Evolutionary conservation across 1,284 basidiomycete genomes (phyloP), one percentile per base, ranked within the genome.

Genomic region (Exobasidium cylindrosporum): DNA sequence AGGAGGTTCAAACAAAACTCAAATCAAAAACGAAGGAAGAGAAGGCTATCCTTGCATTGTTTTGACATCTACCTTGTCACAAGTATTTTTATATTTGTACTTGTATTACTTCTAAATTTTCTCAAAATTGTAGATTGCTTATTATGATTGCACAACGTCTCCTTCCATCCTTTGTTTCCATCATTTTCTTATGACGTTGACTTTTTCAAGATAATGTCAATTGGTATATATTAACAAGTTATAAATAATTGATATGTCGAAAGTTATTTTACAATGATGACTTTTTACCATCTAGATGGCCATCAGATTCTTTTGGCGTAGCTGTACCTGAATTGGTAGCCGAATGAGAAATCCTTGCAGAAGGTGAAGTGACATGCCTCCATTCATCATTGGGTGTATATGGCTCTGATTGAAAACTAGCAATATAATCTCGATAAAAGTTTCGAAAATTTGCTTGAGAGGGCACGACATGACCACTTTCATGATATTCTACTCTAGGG

Each of bases 381-480:
- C 53, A 55, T 21, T 68, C 70, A 54, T 62, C 60, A 28, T 21
- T 26, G 14, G 47, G 21, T 24, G n/a, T 24, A 17, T 40, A 40
- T 2, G 21, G 21, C 14, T 50, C 47, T 2, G 21, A 13, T 23
- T 62, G 55, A 60, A 77, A 79, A 28, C 65, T 62, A 30, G 58
- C 53, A 32, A 79, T 58, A 29, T 64, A 75, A 61, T 75, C 77
- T 11, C 70, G 65, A 57, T 77, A 66, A 54, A 79, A 79, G 64
- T 76, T 73, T 40, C 77, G 61, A 74, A 74, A 78, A 11, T 72
- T 66, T n/a, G 76, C 74, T 72, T 75, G 69, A 14, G 76, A 73
- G 49, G 77, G 77, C 1, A 76, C 49, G 26, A 70, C 69, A 61
- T 79, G 77, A 35, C 77, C 77, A 44, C 77, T 76, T n/a, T 72